Evolutionary conservation across 2,329 filamentous ascomycete species (phyloP).

Genomic region (Beauveria brongniartii): DNA sequence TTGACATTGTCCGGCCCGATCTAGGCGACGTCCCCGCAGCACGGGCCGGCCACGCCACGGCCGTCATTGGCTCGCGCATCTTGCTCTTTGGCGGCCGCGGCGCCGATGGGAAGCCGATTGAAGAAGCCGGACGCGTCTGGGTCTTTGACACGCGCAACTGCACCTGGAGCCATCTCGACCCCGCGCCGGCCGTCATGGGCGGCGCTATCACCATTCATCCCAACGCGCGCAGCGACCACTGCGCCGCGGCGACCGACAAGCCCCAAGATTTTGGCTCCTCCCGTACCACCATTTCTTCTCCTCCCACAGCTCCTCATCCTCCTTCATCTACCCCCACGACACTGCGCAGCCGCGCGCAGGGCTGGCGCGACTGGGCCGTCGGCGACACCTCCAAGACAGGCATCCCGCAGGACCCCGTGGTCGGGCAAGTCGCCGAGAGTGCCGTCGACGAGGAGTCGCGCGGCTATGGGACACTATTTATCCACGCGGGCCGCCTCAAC

Average conservation of each 20-base stretch:
- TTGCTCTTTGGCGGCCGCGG: conserved; percentile 72
- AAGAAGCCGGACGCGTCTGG: conserved; percentile 71
- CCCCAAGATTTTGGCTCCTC: conserved; percentile 40
- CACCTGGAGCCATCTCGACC: conserved; percentile 58
- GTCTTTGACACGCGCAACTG: conserved; percentile 58
- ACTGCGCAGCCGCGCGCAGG: conserved; percentile 23
- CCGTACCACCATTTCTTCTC: not conserved
- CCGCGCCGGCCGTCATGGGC: conserved; percentile 38
- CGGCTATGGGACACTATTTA: conserved; percentile 60
- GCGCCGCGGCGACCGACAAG: conserved; percentile 47
- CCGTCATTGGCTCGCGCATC: conserved; percentile 59
- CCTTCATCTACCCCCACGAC: not conserved
- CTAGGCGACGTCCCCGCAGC: conserved; percentile 50
- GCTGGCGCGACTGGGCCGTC: conserved; percentile 48
- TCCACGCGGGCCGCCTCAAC: conserved; percentile 68
- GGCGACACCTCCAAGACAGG: conserved; percentile 43
- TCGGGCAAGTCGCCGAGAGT: conserved; percentile 47
- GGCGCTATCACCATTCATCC: conserved; percentile 39
- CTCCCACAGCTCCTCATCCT: not conserved
- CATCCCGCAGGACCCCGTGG: conserved; percentile 49
- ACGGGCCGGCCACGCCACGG: conserved; percentile 65
- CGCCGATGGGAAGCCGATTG: conserved; percentile 62
- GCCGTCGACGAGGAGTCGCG: conserved; percentile 53
- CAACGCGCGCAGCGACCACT: conserved; percentile 63
- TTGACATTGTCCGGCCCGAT: conserved; percentile 16